Base-by-base conservation (phyloP, 2,329 filamentous ascomycete species). In the Nemania sp. region DNA sequence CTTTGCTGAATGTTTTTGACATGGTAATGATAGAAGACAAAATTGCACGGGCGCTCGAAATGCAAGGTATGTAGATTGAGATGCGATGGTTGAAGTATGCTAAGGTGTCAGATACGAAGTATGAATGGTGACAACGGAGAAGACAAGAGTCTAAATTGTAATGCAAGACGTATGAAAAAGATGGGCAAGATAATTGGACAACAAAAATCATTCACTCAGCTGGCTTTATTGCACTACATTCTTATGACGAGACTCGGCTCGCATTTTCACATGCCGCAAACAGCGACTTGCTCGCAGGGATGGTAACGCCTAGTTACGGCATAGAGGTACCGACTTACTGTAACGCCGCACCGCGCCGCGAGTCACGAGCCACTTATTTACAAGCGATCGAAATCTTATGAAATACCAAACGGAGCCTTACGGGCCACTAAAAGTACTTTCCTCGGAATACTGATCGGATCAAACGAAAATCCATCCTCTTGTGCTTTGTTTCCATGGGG, bases 1-100 rank as follows among this genome's bases (percentile, higher is more conserved):
- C 82, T 62, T 86, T 80, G 49, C 86, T 88, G 72, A 96, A 97
- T 24, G 83, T 88, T 76, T 94, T 89, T 45, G 92, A 89, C 94
- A 99, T 99, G 28, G 40, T 39, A n/a, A 17, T 19, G 33, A 19
- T 4, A 19, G 30, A 41, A 12, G 41, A 44, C 26, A 11, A 23
- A n/a, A n/a, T n/a, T n/a, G n/a, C n/a, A n/a, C n/a, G n/a, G n/a
- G n/a, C n/a, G n/a, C n/a, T n/a, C n/a, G n/a, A n/a, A n/a, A n/a
- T n/a, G n/a, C 26, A 34, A 34, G 26, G 24, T 15, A 8, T 28
- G 22, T 46, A 14, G 8, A 34, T 19, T 24, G 24, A 33, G 26
- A 30, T 23, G 40, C 14, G 33, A 49, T 44, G 15, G 31, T 11
- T 12, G 15, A n/a, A 26, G 34, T n/a, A 22, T 28, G 48, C 23